Evolutionary conservation across 2,329 filamentous ascomycete species (phyloP).

Genomic region (Leptographium flavum): DNA sequence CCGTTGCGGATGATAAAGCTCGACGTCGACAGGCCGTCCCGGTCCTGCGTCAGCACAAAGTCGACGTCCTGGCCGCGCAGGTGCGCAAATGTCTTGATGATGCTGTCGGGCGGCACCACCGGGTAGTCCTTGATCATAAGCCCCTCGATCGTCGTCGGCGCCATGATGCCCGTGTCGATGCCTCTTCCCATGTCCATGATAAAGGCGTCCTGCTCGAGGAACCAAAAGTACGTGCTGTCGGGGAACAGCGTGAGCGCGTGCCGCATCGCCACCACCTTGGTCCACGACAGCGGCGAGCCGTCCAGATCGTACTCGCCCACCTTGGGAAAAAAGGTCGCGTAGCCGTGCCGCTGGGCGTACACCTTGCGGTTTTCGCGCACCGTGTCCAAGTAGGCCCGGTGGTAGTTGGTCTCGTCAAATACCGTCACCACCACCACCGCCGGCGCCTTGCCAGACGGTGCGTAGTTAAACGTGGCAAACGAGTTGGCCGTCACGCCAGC

Average conservation of each 20-base stretch:
- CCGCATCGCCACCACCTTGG: slow-evolving; percentile 70
- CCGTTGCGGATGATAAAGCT: slow-evolving; percentile 73
- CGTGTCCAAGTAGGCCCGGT: slow-evolving; percentile 52
- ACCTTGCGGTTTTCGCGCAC: slow-evolving; percentile 70
- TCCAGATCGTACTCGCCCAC: slow-evolving; percentile 61
- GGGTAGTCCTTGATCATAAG: slow-evolving; percentile 76
- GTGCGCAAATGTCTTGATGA: slow-evolving; percentile 86
- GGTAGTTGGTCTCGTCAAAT: slow-evolving; percentile 52
- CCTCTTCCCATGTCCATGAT: slow-evolving; percentile 71
- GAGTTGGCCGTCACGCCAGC: slow-evolving; percentile 4
- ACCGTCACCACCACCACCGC: slow-evolving; percentile 72
- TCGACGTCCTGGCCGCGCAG: slow-evolving; percentile 67
- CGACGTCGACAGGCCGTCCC: slow-evolving; percentile 57
- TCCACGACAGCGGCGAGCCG: slow-evolving; percentile 49
- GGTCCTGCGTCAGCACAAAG: slow-evolving; percentile 73
- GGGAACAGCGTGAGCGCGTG: slow-evolving; percentile 76
- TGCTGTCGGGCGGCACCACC: slow-evolving; percentile 87
- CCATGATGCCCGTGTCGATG: slow-evolving; percentile 58
- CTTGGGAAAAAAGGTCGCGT: slow-evolving; percentile 69
- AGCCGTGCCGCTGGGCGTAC: slow-evolving; percentile 80
- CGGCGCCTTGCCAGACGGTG: slow-evolving; percentile 40
- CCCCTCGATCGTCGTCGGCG: slow-evolving; percentile 50
- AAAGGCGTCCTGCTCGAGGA: slow-evolving; percentile 67
- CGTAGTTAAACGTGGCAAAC: slow-evolving; percentile 10
- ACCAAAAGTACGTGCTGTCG: slow-evolving; percentile 71